Conservation (phyloP, 2,329 filamentous ascomycete genomes). For the Thielaviopsis ethacetica region DNA sequence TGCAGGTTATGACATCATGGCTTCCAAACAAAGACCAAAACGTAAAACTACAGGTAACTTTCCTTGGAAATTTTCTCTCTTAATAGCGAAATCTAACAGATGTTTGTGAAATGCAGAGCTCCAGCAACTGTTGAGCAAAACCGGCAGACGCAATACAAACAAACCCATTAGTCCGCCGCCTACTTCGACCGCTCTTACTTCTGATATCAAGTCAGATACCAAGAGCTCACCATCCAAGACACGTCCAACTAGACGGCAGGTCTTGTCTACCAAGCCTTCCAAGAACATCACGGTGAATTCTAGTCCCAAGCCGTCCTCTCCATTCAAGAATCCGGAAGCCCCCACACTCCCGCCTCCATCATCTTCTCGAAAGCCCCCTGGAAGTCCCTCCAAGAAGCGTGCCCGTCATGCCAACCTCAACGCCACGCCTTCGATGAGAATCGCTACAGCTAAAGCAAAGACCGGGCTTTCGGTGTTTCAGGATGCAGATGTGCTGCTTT, state of each 20-base stretch:
- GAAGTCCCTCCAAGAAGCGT: background rate
- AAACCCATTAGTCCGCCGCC: background rate
- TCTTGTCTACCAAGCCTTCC: background rate
- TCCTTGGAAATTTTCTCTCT: background rate
- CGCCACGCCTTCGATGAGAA: background rate
- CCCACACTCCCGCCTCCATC: background rate
- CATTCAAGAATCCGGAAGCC: background rate
- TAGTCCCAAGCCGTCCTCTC: background rate
- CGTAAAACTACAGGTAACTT: constrained; percentile 5
- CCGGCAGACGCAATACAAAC: background rate
- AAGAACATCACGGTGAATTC: background rate
- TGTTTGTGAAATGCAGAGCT: background rate
- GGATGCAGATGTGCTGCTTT: background rate
- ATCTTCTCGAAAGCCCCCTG: background rate
- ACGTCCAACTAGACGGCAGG: background rate
- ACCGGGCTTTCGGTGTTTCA: background rate
- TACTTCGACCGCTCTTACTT: background rate
- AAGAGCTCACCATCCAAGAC: background rate
- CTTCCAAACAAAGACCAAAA: constrained; percentile 5
- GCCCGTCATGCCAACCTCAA: background rate
- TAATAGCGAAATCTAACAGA: background rate
- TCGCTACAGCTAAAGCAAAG: background rate
- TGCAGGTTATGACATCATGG: background rate
- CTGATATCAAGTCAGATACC: background rate
- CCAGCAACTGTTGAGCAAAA: constrained; percentile 1